Evolutionary conservation across 805 yeast genomes (phyloP).

Genomic region (Lipomyces yamanashiensis): DNA sequence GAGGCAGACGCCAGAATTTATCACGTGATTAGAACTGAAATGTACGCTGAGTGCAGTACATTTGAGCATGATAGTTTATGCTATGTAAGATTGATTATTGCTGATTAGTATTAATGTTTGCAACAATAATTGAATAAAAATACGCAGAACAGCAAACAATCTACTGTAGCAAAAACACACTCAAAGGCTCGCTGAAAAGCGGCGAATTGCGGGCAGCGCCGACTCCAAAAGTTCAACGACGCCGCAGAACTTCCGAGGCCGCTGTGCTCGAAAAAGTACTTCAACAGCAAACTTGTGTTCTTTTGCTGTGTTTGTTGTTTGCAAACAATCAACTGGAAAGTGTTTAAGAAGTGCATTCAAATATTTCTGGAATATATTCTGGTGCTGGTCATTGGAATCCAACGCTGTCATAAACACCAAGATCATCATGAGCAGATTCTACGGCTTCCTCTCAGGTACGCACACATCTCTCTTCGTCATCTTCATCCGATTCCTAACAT

Average conservation of each 20-base stretch:
- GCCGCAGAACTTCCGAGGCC: slow-evolving; percentile 4
- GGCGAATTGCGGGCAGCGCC: not conserved
- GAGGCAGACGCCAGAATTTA: not conserved
- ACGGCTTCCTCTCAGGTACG: slow-evolving; percentile 61
- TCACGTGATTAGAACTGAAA: not conserved
- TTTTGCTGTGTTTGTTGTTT: not conserved
- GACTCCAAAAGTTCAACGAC: not conserved
- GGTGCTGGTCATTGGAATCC: not conserved
- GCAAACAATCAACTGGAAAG: no score
- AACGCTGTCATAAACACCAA: not conserved
- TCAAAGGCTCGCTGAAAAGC: not conserved
- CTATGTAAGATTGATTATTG: no score
- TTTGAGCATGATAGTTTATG: not conserved
- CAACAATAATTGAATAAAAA: no score
- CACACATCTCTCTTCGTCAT: not conserved
- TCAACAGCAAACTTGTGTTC: not conserved
- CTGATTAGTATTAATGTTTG: no score
- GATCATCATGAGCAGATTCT: slow-evolving; percentile 52
- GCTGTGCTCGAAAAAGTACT: not conserved
- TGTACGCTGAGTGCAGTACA: not conserved
- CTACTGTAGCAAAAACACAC: no score
- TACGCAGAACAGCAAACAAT: no score
- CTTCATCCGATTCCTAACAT: not conserved
- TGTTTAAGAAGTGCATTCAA: no score
- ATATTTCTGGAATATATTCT: not conserved